A percentile compares a stretch with the other conserved stretches of the same genome.
Evolutionary conservation across 306 rosid species (phyloP).

Genomic region (Inga leiocalycina): DNA sequence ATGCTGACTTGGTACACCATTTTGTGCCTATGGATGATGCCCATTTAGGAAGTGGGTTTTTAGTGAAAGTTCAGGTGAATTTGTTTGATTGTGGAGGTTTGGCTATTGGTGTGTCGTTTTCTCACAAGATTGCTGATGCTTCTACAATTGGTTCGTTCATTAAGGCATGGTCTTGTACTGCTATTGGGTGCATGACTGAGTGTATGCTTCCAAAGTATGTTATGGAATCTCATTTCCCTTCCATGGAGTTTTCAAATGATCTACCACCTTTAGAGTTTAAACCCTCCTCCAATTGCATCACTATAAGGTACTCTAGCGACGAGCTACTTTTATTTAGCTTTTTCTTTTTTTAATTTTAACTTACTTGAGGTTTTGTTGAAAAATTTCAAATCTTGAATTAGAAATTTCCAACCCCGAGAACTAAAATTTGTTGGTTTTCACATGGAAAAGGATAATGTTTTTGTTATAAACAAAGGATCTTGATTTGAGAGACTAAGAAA

Average conservation of each 20-base stretch:
- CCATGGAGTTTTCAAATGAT: background rate
- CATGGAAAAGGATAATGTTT: too few relatives aligned
- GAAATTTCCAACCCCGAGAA: too few relatives aligned
- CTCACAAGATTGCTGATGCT: slow-evolving; percentile 49
- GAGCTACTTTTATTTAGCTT: too few relatives aligned
- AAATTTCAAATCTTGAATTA: too few relatives aligned
- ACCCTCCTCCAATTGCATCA: background rate
- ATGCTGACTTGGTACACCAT: slow-evolving; percentile 6
- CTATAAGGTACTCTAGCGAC: slow-evolving; percentile 21
- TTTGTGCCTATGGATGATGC: slow-evolving; percentile 16
- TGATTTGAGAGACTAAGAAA: background rate
- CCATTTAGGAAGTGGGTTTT: background rate
- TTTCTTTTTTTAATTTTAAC: too few relatives aligned
- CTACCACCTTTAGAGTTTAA: background rate
- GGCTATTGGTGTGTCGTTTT: slow-evolving; percentile 27
- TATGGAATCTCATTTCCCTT: slow-evolving; percentile 11
- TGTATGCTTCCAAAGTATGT: background rate
- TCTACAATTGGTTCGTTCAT: slow-evolving; percentile 34
- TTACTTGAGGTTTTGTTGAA: too few relatives aligned
- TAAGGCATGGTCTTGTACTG: slow-evolving; percentile 27
- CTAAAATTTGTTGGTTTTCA: too few relatives aligned
- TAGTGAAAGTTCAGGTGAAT: slow-evolving; percentile 36
- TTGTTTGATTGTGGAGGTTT: slow-evolving; percentile 49
- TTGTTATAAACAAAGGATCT: too few relatives aligned
- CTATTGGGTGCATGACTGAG: background rate